Evolutionary conservation across 2,329 filamentous ascomycete species (phyloP), one percentile per base, ranked within the genome.

Genomic region (Botrytis paeoniae): DNA sequence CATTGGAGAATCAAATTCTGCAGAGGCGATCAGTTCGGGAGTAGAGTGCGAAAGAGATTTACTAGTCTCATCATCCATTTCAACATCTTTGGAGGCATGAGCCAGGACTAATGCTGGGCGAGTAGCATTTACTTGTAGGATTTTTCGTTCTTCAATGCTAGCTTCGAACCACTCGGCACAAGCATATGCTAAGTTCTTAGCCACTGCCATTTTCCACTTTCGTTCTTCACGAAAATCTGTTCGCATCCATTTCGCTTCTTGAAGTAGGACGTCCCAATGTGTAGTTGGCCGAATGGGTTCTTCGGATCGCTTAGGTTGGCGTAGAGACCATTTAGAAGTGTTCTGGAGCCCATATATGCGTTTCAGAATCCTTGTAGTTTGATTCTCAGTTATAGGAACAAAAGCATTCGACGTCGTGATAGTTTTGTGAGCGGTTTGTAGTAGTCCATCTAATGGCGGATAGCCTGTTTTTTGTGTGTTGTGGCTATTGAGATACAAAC

Each of bases 181-280:
- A 78, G 92, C 93, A 78, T 91, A 86, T 1, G 94, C 96, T 74
- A 97, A 85, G 73, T 91, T 94, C 73, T 91, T 91, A 8, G 95
- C 95, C 51, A 92, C 88, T 3, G 92, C 89, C 80, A 89, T 90
- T 83, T 98, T 98, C 94, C 95, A 97, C 81, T 97, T 97, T 59
- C 94, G 86, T 81, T 98, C 96, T 82, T 98, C 93, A 69, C 92
- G 89, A 79, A 98, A 98, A 82, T 99, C 96, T 2, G 94, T 98
- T 69, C 95, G 89, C 93, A 99, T 97, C 95, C 95, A 98, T 81
- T 95, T 97, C 88, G 95, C 93, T 84, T 99, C 95, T 77, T 94
- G 89, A 45, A 99, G 84, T 72, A 98, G 82, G 70, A 95, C 87
- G 82, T 99, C 96, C 88, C 91, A 93, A 77, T 98, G 95, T 2